These are phyloP conservation scores for Oryza longistaminata DNA, from an alignment of 176 grass and related monocot genomes.

Conservation along the genomic window DNA sequence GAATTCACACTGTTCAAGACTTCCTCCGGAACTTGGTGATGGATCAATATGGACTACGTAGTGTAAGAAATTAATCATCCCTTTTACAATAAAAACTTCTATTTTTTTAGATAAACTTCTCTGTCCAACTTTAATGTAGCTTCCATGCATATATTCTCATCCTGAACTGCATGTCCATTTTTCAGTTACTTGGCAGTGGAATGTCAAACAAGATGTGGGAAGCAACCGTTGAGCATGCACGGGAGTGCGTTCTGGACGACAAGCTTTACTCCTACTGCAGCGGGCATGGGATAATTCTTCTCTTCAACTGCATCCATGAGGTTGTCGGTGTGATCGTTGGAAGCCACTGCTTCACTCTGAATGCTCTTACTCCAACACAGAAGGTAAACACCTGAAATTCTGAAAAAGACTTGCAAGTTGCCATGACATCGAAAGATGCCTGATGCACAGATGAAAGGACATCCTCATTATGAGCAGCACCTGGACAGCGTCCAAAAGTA, in stretches of 20 bases:
- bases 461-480: not conserved
- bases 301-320: slow-evolving; percentile 67
- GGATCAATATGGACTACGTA: slow-evolving; percentile 62
- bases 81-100: not conserved
- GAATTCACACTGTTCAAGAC: slow-evolving; percentile 73
- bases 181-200: slow-evolving; percentile 69
- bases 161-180: not conserved
- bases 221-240: slow-evolving; percentile 67
- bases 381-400: slow-evolving; percentile 35
- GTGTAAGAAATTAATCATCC: slow-evolving; percentile 40
- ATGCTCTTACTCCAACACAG: slow-evolving; percentile 49
- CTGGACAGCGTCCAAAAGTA: not conserved
- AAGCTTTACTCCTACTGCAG: slow-evolving; percentile 72
- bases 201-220: slow-evolving; percentile 98
- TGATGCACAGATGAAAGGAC: not conserved
- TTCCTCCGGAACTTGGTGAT: slow-evolving; percentile 81
- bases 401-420: not conserved
- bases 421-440: not conserved
- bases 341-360: slow-evolving; percentile 51
- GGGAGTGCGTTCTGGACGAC: slow-evolving; percentile 60
- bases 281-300: slow-evolving; percentile 54
- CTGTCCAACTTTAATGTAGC: not conserved
- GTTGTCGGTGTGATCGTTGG: slow-evolving; percentile 56
- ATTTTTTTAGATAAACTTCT: not conserved
- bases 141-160: slow-evolving; percentile 2